Percentiles rank a stretch among this genome's conserved stretches.
These are phyloP conservation scores for Phellopilus nigrolimitatus DNA, from an alignment of 1,284 basidiomycete species.

Conservation along the genomic window DNA sequence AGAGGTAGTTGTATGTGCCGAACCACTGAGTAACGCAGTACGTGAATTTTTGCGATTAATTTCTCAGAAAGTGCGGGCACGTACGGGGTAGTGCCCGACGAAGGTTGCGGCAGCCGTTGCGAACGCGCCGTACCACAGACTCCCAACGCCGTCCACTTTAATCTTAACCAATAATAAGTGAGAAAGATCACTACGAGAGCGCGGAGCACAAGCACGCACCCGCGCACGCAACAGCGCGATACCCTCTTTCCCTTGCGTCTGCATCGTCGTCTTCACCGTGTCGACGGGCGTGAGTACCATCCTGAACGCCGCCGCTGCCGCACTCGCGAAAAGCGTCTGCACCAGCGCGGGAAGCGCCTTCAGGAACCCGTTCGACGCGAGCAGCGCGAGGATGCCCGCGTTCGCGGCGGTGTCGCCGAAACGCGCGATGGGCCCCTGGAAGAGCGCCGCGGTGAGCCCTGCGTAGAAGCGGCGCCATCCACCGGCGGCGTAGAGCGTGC, in stretches of 20 bases:
- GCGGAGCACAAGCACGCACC: conserved; percentile 33
- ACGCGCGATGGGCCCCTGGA: conserved; percentile 73
- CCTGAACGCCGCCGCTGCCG: conserved; percentile 71
- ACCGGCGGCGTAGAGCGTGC: conserved; percentile 72
- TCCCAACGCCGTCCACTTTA: conserved; percentile 67
- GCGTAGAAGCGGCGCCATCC: conserved; percentile 79
- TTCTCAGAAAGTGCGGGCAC: conserved; percentile 22
- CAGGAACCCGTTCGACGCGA: conserved; percentile 66
- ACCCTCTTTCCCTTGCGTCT: conserved; percentile 77
- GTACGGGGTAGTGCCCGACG: conserved; percentile 80
- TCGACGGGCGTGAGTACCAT: conserved; percentile 87
- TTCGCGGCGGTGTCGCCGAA: conserved; percentile 91
- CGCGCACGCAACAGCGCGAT: conserved; percentile 59
- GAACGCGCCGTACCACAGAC: conserved; percentile 82
- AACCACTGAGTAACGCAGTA: conserved; percentile 50
- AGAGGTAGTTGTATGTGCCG: conserved; percentile 80
- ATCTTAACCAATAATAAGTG: conserved; percentile 39
- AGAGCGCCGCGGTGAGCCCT: conserved; percentile 74
- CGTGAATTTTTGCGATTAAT: not conserved
- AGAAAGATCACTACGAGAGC: not conserved
- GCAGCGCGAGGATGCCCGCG: conserved; percentile 71
- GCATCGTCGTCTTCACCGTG: conserved; percentile 88
- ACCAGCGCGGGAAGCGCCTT: conserved; percentile 53
- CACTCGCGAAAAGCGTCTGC: conserved; percentile 68
- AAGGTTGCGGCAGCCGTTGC: conserved; percentile 90